Conservation (phyloP, 1,284 basidiomycete species). For the Uromyces viciae-fabae region DNA sequence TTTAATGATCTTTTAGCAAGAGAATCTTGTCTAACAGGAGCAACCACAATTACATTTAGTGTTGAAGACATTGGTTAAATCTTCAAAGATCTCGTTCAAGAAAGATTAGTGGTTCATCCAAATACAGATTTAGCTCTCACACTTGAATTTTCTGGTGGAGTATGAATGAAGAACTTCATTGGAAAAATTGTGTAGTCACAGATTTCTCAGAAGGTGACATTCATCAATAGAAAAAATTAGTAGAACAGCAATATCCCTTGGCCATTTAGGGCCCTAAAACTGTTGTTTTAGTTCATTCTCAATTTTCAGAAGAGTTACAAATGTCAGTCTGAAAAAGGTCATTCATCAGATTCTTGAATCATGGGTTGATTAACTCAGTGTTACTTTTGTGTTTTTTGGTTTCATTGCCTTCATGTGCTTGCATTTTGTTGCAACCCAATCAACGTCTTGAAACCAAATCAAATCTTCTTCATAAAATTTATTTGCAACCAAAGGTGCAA, state of each 20-base stretch:
- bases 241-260: not conserved
- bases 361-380: not conserved
- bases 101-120: constrained; percentile 68
- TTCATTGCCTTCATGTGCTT: not conserved
- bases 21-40: constrained; percentile 65
- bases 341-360: no score
- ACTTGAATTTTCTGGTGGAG: constrained; percentile 79
- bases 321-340: constrained; percentile 37
- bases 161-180: constrained; percentile 62
- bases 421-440: not conserved
- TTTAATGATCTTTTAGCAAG: constrained; percentile 69
- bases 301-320: constrained; percentile 24
- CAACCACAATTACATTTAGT: constrained; percentile 64
- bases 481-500: not conserved
- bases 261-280: constrained; percentile 31
- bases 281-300: constrained; percentile 1
- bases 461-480: not conserved
- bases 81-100: constrained; percentile 80
- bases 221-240: constrained; percentile 59
- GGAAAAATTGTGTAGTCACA: constrained; percentile 77
- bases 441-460: not conserved
- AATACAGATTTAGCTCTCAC: constrained; percentile 66
- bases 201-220: constrained; percentile 68
- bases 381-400: not conserved
- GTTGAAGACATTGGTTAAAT: constrained; percentile 75